Evolutionary conservation across 306 rosid genomes (phyloP).

Genomic region (Adenanthera pavonina): DNA sequence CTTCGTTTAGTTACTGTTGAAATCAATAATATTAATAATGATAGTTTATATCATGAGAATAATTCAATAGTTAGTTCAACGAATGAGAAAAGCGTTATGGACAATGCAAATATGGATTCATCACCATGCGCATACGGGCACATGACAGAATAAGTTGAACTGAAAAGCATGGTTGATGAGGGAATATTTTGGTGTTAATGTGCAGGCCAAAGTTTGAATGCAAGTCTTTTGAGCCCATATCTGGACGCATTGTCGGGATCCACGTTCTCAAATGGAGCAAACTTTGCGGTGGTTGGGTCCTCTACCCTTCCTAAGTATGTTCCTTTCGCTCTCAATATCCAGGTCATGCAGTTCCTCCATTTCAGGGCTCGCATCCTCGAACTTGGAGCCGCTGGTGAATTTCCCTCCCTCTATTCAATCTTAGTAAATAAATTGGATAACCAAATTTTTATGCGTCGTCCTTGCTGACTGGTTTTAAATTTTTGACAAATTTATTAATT

Average conservation of each 20-base stretch:
- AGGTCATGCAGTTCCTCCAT: slow-evolving; percentile 83
- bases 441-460: neutral
- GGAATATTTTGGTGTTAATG: neutral
- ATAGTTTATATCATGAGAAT: too few relatives aligned
- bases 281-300: slow-evolving; percentile 91
- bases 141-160: neutral
- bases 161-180: neutral
- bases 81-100: too few relatives aligned
- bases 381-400: slow-evolving; percentile 64
- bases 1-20: too few relatives aligned
- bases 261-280: slow-evolving; percentile 83
- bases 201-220: slow-evolving; percentile 91
- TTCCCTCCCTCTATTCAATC: slow-evolving; percentile 3
- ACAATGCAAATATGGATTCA: too few relatives aligned
- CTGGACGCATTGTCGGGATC: slow-evolving; percentile 73
- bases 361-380: slow-evolving; percentile 75
- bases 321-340: slow-evolving; percentile 85
- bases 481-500: too few relatives aligned
- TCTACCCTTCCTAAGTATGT: slow-evolving; percentile 78
- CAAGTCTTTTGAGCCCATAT: slow-evolving; percentile 66
- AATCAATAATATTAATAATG: too few relatives aligned
- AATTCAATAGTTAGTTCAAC: too few relatives aligned
- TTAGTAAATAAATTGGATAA: neutral
- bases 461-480: too few relatives aligned
- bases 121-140: too few relatives aligned